Evolutionary conservation across 1,139 yeast species (phyloP).

Genomic region (Saccharomyces hybrid): DNA sequence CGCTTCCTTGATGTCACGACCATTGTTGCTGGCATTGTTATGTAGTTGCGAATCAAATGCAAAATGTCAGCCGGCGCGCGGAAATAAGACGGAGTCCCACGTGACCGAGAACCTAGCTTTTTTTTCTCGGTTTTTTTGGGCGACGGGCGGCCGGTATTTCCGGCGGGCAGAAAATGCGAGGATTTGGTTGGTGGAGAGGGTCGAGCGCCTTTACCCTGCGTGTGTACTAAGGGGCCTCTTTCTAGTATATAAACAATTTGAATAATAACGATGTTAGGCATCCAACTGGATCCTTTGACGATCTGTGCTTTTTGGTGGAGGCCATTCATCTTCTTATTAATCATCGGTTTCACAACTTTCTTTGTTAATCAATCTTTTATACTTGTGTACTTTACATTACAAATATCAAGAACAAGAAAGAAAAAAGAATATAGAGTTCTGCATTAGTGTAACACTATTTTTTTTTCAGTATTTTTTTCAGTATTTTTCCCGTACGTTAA

Average conservation of each 20-base stretch:
- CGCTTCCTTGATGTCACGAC: background rate
- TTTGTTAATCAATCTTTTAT: background rate
- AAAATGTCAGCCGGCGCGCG: background rate
- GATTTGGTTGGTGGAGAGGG: constrained; percentile 1
- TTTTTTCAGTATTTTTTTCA: background rate
- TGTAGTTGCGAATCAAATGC: background rate
- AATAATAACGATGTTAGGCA: background rate
- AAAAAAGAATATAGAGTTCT: background rate
- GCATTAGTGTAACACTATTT: background rate
- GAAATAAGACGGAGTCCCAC: background rate
- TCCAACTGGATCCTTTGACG: background rate
- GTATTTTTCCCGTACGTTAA: background rate
- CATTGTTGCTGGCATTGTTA: background rate
- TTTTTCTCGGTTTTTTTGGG: background rate
- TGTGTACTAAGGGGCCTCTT: background rate
- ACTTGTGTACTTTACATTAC: background rate
- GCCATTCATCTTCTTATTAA: background rate
- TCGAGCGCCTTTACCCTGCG: constrained; percentile 1
- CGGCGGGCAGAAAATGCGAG: background rate
- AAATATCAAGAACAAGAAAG: background rate
- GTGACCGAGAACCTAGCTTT: background rate
- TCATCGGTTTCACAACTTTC: background rate
- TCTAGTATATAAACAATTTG: background rate
- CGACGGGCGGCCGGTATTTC: background rate
- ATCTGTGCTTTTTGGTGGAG: background rate